Evolutionary conservation across 2,329 filamentous ascomycete species (phyloP).

Genomic region (Xylariaceae sp.): DNA sequence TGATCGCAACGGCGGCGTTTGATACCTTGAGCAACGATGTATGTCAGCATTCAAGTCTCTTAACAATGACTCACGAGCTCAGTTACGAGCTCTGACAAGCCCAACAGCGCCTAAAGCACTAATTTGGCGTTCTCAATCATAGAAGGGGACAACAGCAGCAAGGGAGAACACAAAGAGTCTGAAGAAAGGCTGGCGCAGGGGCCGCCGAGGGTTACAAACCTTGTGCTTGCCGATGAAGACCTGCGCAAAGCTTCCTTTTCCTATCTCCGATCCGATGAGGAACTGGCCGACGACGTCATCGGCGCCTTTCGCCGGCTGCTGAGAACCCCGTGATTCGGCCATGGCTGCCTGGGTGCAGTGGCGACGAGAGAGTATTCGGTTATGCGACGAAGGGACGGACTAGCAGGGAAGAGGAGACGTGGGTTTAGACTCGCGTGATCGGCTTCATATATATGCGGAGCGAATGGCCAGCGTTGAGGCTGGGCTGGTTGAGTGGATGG

Average conservation of each 20-base stretch:
- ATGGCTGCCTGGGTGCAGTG: slow-evolving; percentile 33
- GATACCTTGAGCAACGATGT: slow-evolving; percentile 53
- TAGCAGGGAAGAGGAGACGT: slow-evolving; percentile 29
- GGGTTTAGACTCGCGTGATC: slow-evolving; percentile 25
- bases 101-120: neutral
- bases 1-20: slow-evolving; percentile 84
- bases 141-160: slow-evolving; percentile 11
- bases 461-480: slow-evolving; percentile 18
- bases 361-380: slow-evolving; percentile 31
- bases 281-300: slow-evolving; percentile 64
- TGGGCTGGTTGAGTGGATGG: slow-evolving; percentile 14
- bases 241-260: slow-evolving; percentile 94
- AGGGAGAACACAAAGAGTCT: slow-evolving; percentile 4
- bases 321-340: slow-evolving; percentile 30
- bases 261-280: slow-evolving; percentile 80
- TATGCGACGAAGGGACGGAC: slow-evolving; percentile 32
- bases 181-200: slow-evolving; percentile 4
- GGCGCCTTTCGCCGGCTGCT: slow-evolving; percentile 34
- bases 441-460: slow-evolving; percentile 31
- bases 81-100: neutral
- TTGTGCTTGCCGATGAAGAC: slow-evolving; percentile 85
- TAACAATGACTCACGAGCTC: neutral
- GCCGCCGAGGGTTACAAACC: slow-evolving; percentile 46
- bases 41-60: slow-evolving; percentile 16
- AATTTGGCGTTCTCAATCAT: slow-evolving; percentile 4